Base-by-base conservation (phyloP, 2,329 filamentous ascomycete genomes). In the Paraphoma chrysanthemicola region DNA sequence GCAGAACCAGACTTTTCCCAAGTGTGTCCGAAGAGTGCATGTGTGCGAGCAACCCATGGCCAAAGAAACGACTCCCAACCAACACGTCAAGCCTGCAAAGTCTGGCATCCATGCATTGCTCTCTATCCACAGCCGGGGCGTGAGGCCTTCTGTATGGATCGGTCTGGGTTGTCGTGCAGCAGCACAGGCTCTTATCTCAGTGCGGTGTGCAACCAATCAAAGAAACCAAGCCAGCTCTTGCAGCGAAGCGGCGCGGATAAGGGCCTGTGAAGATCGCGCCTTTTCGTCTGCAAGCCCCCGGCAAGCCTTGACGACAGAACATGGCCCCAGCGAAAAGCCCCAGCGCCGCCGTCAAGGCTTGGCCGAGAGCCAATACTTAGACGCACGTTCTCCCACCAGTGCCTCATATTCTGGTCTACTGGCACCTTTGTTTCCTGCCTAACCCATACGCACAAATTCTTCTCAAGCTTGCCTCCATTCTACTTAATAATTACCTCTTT, bases 331-430 rank as follows among this genome's bases (percentile, higher is more conserved):
- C 49, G 23, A 23, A 51, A 44, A 29, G 30, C 49, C 46, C 51
- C 54, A 36, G 33, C 44, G 51, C 51, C 38, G 45, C 48, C 31
- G 39, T 53, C 16, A 9, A 29, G 53, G 60, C 67, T 70, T 70
- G 65, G 66, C 68, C 51, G 51, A 57, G 61, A 60, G 55, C 69
- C 70, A 71, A 71, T 73, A 72, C 69, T 67, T 72, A 66, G 63
- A 60, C 53, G 64, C 70, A 70, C 70, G 62, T 71, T 72, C 65
- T 66, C 64, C 66, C 63, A 57, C 63, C 53, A 51, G 44, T 62
- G 60, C 57, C 45, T 59, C 59, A 63, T 51, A 59, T 59, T 57
- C 56, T 60, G 29, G n/a, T 36, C 33, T 36, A 14, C 44, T 48
- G 38, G 30, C 11, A 16, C 48, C 51, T 56, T 57, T 52, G 53